Evolutionary conservation across 2,329 filamentous ascomycete genomes (phyloP).

Genomic region (Claviceps digitariae): DNA sequence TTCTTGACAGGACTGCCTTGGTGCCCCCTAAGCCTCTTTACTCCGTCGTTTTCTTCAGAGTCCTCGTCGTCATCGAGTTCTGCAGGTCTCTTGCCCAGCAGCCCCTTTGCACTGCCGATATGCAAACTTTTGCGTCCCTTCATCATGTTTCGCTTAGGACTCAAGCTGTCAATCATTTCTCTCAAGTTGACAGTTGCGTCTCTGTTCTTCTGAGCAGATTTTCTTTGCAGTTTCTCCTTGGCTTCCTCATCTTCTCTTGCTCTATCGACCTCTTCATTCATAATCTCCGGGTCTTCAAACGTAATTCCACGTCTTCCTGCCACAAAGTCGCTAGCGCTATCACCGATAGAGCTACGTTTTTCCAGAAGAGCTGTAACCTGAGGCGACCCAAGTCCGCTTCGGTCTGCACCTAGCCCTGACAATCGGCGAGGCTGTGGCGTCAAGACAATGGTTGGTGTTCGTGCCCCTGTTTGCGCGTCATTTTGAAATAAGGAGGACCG

Average conservation of each 20-base stretch:
- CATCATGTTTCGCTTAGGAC: conserved; percentile 56
- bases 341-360: conserved; percentile 56
- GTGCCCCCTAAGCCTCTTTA: conserved; percentile 58
- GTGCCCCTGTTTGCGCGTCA: conserved; percentile 37
- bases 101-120: conserved; percentile 57
- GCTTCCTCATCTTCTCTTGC: conserved; percentile 46
- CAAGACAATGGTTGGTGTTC: conserved; percentile 50
- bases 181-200: conserved; percentile 55
- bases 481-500: conserved; percentile 37
- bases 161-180: conserved; percentile 66
- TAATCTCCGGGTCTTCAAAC: conserved; percentile 50
- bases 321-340: conserved; percentile 49
- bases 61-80: conserved; percentile 58
- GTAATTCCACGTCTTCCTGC: conserved; percentile 39
- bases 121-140: conserved; percentile 63
- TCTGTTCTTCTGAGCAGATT: conserved; percentile 32
- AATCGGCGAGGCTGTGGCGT: conserved; percentile 37
- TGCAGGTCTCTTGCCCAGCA: conserved; percentile 59
- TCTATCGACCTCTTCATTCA: conserved; percentile 49
- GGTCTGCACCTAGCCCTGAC: conserved; percentile 57
- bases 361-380: conserved; percentile 59
- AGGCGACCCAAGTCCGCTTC: conserved; percentile 60
- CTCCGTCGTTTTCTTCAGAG: conserved; percentile 41
- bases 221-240: conserved; percentile 42
- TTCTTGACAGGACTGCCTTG: conserved; percentile 68